Conservation (phyloP, 2,329 filamentous ascomycete species). For the Talaromyces sp. region DNA sequence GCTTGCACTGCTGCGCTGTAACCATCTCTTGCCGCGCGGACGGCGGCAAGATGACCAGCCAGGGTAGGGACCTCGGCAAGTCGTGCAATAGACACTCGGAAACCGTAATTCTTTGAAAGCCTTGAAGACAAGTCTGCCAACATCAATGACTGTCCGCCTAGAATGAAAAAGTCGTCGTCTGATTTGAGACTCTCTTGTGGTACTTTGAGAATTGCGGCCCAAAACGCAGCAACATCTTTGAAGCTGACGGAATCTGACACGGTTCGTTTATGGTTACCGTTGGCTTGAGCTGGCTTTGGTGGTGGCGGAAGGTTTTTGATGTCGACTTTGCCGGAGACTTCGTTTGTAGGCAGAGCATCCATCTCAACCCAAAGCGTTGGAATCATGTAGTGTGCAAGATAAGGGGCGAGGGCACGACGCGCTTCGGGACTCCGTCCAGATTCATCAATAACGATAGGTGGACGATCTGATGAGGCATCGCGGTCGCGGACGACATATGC, state of each 20-base stretch:
- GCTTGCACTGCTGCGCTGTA: conserved; percentile 72
- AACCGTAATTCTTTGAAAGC: conserved; percentile 66
- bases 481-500: conserved; percentile 73
- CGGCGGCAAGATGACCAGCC: conserved; percentile 67
- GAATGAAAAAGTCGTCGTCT: conserved; percentile 75
- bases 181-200: conserved; percentile 59
- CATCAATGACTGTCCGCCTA: conserved; percentile 73
- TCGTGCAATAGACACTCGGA: conserved; percentile 67
- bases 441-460: conserved; percentile 63
- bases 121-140: conserved; percentile 74
- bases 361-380: conserved; percentile 73
- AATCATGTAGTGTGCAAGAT: conserved; percentile 80
- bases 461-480: conserved; percentile 50
- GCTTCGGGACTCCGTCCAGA: conserved; percentile 68
- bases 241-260: conserved; percentile 63
- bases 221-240: conserved; percentile 66
- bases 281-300: conserved; percentile 47
- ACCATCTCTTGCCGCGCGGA: conserved; percentile 68
- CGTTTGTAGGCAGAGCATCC: conserved; percentile 67
- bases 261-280: conserved; percentile 44
- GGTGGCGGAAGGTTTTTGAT: conserved; percentile 68
- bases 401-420: conserved; percentile 61
- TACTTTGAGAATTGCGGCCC: conserved; percentile 68
- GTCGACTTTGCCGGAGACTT: conserved; percentile 76
- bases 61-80: conserved; percentile 70